Conservation (phyloP, 2,329 filamentous ascomycete genomes). For the Aspergillus oerlinghausenensis region DNA sequence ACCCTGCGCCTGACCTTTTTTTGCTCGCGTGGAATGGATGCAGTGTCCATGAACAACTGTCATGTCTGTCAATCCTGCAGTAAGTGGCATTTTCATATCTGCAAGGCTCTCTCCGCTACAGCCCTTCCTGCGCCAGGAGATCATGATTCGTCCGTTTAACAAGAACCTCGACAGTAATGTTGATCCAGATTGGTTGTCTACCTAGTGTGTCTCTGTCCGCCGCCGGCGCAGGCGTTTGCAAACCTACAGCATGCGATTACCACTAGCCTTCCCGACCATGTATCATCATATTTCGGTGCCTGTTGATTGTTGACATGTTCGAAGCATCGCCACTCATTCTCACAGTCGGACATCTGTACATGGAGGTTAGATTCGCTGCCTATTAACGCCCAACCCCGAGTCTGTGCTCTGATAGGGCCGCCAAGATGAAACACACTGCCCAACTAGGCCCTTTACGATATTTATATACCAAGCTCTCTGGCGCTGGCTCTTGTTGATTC, state of each 20-base stretch:
- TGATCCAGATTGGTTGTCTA: background rate
- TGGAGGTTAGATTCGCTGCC: constrained; percentile 16
- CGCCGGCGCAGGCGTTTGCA: background rate
- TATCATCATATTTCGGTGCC: constrained; percentile 7
- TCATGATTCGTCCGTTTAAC: background rate
- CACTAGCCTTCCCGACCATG: background rate
- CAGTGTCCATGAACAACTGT: background rate
- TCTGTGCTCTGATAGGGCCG: constrained; percentile 19
- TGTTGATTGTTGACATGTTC: constrained; percentile 13
- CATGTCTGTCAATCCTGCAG: background rate
- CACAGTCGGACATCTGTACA: background rate
- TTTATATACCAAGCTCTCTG: constrained; percentile 9
- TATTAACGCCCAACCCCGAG: constrained; percentile 19
- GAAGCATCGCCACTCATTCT: constrained; percentile 11
- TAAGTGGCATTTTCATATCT: background rate
- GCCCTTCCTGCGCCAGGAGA: background rate
- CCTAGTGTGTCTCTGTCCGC: background rate
- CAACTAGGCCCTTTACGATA: constrained; percentile 15
- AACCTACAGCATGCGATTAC: background rate
- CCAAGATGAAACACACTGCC: constrained; percentile 15
- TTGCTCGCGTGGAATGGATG: background rate
- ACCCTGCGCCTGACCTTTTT: background rate
- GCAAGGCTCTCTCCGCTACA: background rate
- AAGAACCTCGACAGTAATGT: background rate
- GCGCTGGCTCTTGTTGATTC: background rate